Percentiles rank a stretch among this genome's conserved stretches.
phyloP scores from a whole-genome alignment of 768 basidiomycete species.

The Kwoniella europaea region DNA sequence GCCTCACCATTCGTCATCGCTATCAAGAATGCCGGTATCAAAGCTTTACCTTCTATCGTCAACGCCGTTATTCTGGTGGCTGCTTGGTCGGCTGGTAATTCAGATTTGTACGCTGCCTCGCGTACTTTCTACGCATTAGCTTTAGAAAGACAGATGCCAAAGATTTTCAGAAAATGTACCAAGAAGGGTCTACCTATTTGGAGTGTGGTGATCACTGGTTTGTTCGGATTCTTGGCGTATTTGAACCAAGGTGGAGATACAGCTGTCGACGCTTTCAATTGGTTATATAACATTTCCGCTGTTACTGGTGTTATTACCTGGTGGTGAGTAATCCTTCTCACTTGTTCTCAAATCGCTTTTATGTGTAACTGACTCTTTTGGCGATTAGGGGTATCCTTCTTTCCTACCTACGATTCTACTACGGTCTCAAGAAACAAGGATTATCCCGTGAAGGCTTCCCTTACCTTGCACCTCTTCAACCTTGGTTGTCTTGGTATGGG shows the following conservation, averaged over 20 bases:
- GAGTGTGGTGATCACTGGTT: conserved; percentile 44
- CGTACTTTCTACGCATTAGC: conserved; percentile 64
- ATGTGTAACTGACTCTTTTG: neutral
- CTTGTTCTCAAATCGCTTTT: neutral
- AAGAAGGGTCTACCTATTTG: conserved; percentile 55
- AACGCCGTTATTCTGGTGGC: conserved; percentile 58
- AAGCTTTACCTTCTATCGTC: conserved; percentile 55
- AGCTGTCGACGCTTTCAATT: conserved; percentile 47
- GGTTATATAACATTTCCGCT: conserved; percentile 57
- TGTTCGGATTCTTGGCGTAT: conserved; percentile 45
- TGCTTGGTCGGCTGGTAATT: conserved; percentile 59
- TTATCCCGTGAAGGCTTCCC: conserved; percentile 54
- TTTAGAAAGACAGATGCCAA: conserved; percentile 63
- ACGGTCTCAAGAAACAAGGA: conserved; percentile 57
- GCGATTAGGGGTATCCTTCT: conserved; percentile 42
- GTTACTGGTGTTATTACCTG: conserved; percentile 59
- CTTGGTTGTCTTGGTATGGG: conserved; percentile 53
- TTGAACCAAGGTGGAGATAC: conserved; percentile 49
- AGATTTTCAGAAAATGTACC: conserved; percentile 50
- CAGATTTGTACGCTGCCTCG: conserved; percentile 60
- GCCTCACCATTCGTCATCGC: conserved; percentile 59
- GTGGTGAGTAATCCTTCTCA: conserved; percentile 30
- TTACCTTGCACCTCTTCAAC: conserved; percentile 58
- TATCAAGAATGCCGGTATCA: conserved; percentile 56
- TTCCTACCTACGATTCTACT: conserved; percentile 52